A percentile compares a stretch with the other conserved stretches of the same genome.
phyloP scores from a whole-genome alignment of 2,329 filamentous ascomycete genomes.

The Colletotrichum kahawae region DNA sequence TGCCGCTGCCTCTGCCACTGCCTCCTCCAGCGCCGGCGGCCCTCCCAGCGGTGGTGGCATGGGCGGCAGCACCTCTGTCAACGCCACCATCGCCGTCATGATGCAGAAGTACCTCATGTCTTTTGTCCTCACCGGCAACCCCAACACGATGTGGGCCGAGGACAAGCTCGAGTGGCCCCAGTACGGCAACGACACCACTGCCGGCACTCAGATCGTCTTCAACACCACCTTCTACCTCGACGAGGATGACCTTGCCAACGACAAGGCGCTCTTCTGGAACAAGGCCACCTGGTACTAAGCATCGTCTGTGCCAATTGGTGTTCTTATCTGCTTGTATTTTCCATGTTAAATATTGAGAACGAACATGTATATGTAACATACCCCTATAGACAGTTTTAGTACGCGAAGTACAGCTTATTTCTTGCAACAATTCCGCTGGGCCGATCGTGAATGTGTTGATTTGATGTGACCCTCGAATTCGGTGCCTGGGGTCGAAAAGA shows the following conservation, averaged over 20 bases:
- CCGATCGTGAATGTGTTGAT: accelerated
- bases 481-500: background rate
- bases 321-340: background rate
- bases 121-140: background rate
- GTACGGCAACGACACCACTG: conserved; percentile 1
- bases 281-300: background rate
- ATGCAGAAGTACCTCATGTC: conserved; percentile 11
- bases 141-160: background rate
- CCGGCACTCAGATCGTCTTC: background rate
- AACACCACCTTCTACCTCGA: conserved; percentile 2
- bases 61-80: background rate
- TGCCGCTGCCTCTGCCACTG: background rate
- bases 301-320: accelerated
- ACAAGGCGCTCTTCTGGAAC: background rate
- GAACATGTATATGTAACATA: background rate
- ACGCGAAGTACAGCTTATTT: background rate
- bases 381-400: background rate
- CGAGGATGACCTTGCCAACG: background rate
- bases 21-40: background rate
- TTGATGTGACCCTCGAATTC: background rate
- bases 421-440: background rate
- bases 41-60: background rate
- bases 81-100: conserved; percentile 1
- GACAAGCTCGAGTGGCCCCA: conserved; percentile 6
- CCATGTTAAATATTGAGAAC: background rate